Evolutionary conservation across 371 early-diverging fungal genomes (phyloP).

Genomic region (Coemansia sp.): DNA sequence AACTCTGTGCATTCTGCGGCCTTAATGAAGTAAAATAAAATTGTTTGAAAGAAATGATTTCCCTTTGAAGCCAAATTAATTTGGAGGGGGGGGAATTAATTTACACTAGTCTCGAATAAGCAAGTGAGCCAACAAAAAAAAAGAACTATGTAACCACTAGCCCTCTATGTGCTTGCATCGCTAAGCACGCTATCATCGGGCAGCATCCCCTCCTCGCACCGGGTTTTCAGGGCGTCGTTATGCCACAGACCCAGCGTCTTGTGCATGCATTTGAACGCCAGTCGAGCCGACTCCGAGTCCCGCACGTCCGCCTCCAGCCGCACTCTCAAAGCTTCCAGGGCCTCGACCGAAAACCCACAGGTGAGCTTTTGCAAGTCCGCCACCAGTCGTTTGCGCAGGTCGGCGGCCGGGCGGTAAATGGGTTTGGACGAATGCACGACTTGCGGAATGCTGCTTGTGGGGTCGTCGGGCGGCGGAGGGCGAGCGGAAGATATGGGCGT

Average conservation of each 20-base stretch:
- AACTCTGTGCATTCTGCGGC: too few relatives aligned
- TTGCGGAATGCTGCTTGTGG: background rate
- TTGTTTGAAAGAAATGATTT: too few relatives aligned
- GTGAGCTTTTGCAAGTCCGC: slow-evolving; percentile 2
- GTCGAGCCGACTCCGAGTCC: background rate
- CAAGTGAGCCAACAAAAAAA: too few relatives aligned
- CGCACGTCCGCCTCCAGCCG: background rate
- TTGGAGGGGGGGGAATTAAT: too few relatives aligned
- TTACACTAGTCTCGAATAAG: too few relatives aligned
- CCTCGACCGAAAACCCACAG: slow-evolving; percentile 8
- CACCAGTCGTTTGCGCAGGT: background rate
- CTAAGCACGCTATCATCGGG: background rate
- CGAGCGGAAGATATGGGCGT: background rate
- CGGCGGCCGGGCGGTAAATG: background rate
- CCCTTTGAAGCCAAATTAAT: too few relatives aligned
- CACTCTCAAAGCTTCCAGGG: slow-evolving; percentile 15
- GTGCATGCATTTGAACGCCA: background rate
- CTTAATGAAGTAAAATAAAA: too few relatives aligned
- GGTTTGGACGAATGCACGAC: background rate
- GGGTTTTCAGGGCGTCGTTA: slow-evolving; percentile 1
- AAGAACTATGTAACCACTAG: too few relatives aligned
- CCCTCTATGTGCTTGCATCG: too few relatives aligned
- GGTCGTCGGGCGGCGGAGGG: background rate
- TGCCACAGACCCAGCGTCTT: background rate
- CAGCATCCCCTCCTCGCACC: background rate